A percentile compares a stretch with the other conserved stretches of the same genome.
phyloP scores from a whole-genome alignment of 495 filamentous ascomycete species.

The Copromyces sp. region DNA sequence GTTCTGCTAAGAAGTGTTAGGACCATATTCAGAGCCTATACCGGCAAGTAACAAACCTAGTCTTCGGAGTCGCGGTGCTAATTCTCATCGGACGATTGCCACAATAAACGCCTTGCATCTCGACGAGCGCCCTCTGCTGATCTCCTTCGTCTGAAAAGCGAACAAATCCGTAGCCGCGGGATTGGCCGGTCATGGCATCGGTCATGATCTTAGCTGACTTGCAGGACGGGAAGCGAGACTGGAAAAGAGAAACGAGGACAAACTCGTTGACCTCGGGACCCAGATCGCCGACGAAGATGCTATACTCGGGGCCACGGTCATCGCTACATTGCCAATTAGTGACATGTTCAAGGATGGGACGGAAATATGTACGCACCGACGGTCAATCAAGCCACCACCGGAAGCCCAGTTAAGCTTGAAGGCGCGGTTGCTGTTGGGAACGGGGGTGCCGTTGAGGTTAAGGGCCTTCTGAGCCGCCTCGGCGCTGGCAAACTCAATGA shows the following conservation, averaged over 20 bases:
- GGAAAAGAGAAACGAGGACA: constrained; percentile 92
- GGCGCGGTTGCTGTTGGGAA: constrained; percentile 86
- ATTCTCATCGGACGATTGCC: constrained; percentile 99
- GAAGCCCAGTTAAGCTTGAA: constrained; percentile 99
- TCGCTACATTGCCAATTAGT: constrained; percentile 48
- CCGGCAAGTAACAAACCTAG: constrained; percentile 24
- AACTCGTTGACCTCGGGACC: constrained; percentile 99
- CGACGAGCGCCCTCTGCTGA: constrained; percentile 85
- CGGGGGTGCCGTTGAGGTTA: constrained; percentile 74
- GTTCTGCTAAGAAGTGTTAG: constrained; percentile 17
- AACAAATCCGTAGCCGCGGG: constrained; percentile 95
- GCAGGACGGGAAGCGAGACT: constrained; percentile 90
- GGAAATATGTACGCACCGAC: constrained; percentile 50
- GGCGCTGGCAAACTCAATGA: constrained; percentile 82
- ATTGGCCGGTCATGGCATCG: constrained; percentile 95
- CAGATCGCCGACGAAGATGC: constrained; percentile 96
- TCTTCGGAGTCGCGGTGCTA: constrained; percentile 96
- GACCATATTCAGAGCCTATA: not conserved
- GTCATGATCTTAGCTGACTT: constrained; percentile 99
- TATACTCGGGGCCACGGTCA: constrained; percentile 90
- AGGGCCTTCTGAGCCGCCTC: constrained; percentile 87
- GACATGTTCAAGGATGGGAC: not conserved
- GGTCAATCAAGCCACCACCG: constrained; percentile 88
- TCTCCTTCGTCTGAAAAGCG: constrained; percentile 91
- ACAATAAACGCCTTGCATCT: constrained; percentile 99